Evolutionary conservation across 441 rosid species (phyloP), one percentile per base, ranked within the genome.

Genomic region (Arabidopsis lyrata): DNA sequence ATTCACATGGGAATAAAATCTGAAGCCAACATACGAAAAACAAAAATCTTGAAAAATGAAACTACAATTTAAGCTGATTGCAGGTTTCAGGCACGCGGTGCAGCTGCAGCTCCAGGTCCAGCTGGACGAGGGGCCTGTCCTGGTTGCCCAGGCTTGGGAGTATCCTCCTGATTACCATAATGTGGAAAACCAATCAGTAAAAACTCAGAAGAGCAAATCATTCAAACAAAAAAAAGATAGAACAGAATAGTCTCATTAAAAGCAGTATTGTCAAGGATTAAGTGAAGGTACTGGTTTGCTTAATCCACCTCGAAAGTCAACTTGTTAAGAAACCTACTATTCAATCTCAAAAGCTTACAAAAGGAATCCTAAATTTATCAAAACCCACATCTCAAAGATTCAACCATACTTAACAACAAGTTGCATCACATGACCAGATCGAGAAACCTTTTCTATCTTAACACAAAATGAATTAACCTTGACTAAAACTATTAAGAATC

Each of bases 111-210:
- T 15, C 77, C 88, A 3, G 55, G 27, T 13, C 73, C 83, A 55
- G 87, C 83, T 5, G 87, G 76, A 50, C 77, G 81, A 27, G 81
- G 47, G 3, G 73, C 74, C 52, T 65, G 89, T 29, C 82, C 73
- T 10, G 78, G 86, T 24, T 83, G 90, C 44, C 90, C 90, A 2
- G 88, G 78, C 81, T 85, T 87, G 12, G 88, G 87, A 1, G 68
- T 12, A 67, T 88, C 93, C 54, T 88, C 91, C 90, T 84, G 78
- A 13, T 5, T 4, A 10, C 20, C 6, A 59, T 34, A n/a, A 44
- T 56, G 6, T 5, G 4, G 1, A 49, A 14, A 8, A 20, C 11
- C 6, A 44, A 9, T 16, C 9, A 56, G 38, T 11, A 2, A 31
- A n/a, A 18, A 14, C 38, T 54, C 5, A 55, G 3, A 14, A 13